Conservation (phyloP, 768 basidiomycete genomes). For the Pleurotus djamor region DNA sequence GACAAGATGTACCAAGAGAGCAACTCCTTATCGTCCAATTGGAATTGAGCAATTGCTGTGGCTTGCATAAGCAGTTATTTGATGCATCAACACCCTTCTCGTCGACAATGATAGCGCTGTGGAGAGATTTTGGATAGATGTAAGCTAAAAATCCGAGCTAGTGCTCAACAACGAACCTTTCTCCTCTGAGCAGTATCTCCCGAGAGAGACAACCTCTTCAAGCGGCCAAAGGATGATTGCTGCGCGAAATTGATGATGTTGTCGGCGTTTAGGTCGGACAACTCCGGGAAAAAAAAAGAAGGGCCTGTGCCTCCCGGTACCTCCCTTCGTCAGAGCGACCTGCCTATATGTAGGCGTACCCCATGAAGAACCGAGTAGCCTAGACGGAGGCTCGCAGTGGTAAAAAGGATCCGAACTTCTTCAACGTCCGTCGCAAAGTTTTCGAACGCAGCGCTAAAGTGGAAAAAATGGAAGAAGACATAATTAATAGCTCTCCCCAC, state of each 20-base stretch:
- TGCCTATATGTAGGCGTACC: neutral
- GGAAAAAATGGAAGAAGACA: no score
- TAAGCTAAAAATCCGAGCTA: neutral
- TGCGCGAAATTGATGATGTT: neutral
- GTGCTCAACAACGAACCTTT: neutral
- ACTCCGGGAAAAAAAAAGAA: neutral
- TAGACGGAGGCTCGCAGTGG: no score
- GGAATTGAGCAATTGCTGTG: neutral
- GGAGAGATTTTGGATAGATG: neutral
- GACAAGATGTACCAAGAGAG: neutral
- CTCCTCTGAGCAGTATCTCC: neutral
- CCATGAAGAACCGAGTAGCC: no score
- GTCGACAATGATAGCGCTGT: neutral
- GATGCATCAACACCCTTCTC: neutral
- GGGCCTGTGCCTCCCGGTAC: neutral
- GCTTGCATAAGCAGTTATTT: neutral
- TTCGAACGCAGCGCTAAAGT: no score
- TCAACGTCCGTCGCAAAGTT: no score
- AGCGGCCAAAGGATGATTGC: no score
- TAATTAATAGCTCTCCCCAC: no score
- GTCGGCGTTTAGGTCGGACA: neutral
- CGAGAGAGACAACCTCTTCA: neutral
- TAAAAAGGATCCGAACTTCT: no score
- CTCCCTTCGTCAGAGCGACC: neutral
- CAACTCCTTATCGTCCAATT: conserved; percentile 4